Percentiles rank a stretch among this genome's conserved stretches.
These are phyloP conservation scores for Leccinum variicolor DNA, from an alignment of 768 basidiomycete genomes.

Conservation along the genomic window DNA sequence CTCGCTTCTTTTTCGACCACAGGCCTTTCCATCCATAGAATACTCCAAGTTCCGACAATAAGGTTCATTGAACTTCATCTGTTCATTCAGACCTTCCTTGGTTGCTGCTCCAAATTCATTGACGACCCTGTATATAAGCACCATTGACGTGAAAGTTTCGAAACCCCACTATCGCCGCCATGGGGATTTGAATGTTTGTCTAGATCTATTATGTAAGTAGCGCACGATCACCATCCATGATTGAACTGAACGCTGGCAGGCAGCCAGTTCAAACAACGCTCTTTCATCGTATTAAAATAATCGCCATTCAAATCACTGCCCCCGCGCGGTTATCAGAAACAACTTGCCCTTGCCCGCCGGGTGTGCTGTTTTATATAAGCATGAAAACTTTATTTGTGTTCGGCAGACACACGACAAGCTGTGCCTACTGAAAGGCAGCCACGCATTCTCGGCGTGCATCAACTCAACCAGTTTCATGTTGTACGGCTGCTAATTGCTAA, in stretches of 20 bases:
- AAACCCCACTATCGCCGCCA: slow-evolving; percentile 27
- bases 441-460: slow-evolving; percentile 28
- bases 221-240: neutral
- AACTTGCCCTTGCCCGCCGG: neutral
- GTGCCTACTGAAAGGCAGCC: slow-evolving; percentile 17
- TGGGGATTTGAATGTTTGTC: slow-evolving; percentile 14
- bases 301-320: slow-evolving; percentile 14
- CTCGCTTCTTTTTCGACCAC: neutral
- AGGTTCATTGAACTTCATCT: slow-evolving; percentile 7
- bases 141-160: slow-evolving; percentile 10
- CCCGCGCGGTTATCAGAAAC: slow-evolving; percentile 27
- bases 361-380: slow-evolving; percentile 7
- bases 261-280: neutral
- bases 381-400: slow-evolving; percentile 18
- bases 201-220: neutral
- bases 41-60: slow-evolving; percentile 14
- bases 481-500: slow-evolving; percentile 12
- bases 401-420: slow-evolving; percentile 2
- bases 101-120: slow-evolving; percentile 12
- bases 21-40: neutral
- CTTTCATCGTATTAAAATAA: slow-evolving; percentile 15
- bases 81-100: slow-evolving; percentile 11
- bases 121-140: slow-evolving; percentile 18
- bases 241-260: neutral
- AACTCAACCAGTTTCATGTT: slow-evolving; percentile 18